Percentiles rank a stretch among this genome's conserved stretches.
Evolutionary conservation across 192 early-diverging fungal genomes (phyloP).

Genomic region (Podila epigama): DNA sequence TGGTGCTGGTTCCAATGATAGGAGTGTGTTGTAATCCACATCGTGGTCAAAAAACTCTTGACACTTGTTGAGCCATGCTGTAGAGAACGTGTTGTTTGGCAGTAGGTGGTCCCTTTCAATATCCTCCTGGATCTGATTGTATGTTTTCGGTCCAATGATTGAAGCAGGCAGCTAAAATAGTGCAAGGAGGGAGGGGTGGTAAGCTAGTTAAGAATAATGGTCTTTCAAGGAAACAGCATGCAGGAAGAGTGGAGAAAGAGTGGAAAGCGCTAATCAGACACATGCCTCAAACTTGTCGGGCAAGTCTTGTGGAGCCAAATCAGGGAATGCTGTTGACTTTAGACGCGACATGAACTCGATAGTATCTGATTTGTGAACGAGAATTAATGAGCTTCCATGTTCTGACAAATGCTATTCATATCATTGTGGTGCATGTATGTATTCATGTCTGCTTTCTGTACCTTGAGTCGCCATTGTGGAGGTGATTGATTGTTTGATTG

Average conservation of each 20-base stretch:
- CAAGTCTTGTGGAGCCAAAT: constrained; percentile 1
- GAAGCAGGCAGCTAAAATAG: constrained; percentile 20
- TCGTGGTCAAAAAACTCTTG: constrained; percentile 54
- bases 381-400: neutral
- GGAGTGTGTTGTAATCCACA: constrained; percentile 31
- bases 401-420: neutral
- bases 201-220: too few species aligned
- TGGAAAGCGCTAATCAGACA: too few species aligned
- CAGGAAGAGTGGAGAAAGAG: too few species aligned
- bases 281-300: constrained; percentile 26
- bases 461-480: constrained; percentile 33
- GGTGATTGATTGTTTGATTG: neutral
- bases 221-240: too few species aligned
- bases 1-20: constrained; percentile 54
- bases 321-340: constrained; percentile 41
- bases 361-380: constrained; percentile 10
- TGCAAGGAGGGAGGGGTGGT: too few species aligned
- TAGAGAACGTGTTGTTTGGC: constrained; percentile 60
- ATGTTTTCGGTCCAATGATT: constrained; percentile 37
- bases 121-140: constrained; percentile 53
- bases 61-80: constrained; percentile 60
- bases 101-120: constrained; percentile 63
- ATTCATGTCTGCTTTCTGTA: neutral
- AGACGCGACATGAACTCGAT: constrained; percentile 44
- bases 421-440: neutral